Base-by-base conservation (phyloP, 1,139 yeast genomes). In the Scheffersomyces lignicola region DNA sequence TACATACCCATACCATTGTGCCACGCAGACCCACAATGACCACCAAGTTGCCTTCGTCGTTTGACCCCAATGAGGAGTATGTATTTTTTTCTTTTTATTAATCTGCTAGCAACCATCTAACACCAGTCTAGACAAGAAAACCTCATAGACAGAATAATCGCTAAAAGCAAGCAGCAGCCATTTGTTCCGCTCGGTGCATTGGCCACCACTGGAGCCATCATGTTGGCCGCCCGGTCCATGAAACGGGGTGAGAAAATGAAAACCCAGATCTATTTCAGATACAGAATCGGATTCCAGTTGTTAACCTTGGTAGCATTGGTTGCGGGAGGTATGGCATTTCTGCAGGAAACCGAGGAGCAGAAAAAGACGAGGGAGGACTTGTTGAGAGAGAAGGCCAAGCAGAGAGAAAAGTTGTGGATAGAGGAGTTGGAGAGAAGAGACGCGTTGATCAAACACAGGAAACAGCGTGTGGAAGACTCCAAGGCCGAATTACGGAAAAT, bases 381-480 rank as follows among this genome's bases (percentile, higher is more conserved):
- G 44, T 68, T 79, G 53, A 69, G 79, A 43, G 86, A 73, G 58
- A 85, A 76, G 78, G 95, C 97, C 27, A 84, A 83, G 57, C 65
- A 78, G 52, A 80, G 97, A 66, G 96, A 89, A 54, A 71, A 69
- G 50, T 58, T 89, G 50, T 89, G 97, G 97, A 83, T 89, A 45
- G 89, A 86, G 54, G 97, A 89, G 57, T 72, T 89, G 56, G 76
- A 89, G 55, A 76, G 96, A 64, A 76, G 95, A 56, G 96, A 89
- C 56, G 73, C 63, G 7, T 82, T 78, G 40, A 78, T 83, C 38
- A 82, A 84, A 56, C 80, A 73, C 43, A 71, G 90, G 52, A 80
- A 75, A 61, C 62, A 67, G 42, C 52, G 75, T 39, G 51, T 62
- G 38, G 70, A 65, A 41, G 65, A 67, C 25, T 60, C 70, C 25